Evolutionary conservation across 2,329 filamentous ascomycete genomes (phyloP).

Genomic region (Fonsecaea pugnacius): DNA sequence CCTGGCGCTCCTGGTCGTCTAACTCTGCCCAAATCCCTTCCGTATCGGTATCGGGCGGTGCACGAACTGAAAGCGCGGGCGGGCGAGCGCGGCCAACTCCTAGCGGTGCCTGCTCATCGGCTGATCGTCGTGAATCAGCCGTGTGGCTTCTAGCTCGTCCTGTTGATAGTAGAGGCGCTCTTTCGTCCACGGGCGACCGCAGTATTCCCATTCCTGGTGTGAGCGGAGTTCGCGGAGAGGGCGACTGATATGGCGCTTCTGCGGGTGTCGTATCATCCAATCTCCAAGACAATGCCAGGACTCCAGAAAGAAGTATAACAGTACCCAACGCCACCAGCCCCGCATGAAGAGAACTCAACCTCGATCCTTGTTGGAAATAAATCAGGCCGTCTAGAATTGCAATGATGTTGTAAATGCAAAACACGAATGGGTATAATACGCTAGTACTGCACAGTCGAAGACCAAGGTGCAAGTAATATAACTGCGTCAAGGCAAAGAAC

Average conservation of each 20-base stretch:
- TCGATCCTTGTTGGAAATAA: slow-evolving; percentile 88
- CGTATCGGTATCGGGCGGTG: slow-evolving; percentile 55
- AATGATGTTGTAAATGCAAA: slow-evolving; percentile 99
- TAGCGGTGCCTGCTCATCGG: slow-evolving; percentile 43
- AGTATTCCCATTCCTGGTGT: slow-evolving; percentile 82
- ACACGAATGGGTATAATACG: slow-evolving; percentile 93
- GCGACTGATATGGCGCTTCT: slow-evolving; percentile 40
- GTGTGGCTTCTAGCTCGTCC: slow-evolving; percentile 37
- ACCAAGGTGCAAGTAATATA: slow-evolving; percentile 93
- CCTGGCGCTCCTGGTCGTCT: slow-evolving; percentile 67
- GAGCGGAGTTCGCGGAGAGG: slow-evolving; percentile 63
- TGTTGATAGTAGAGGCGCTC: slow-evolving; percentile 46
- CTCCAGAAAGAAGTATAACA: slow-evolving; percentile 79
- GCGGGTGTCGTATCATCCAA: slow-evolving; percentile 67
- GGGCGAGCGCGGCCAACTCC: slow-evolving; percentile 21
- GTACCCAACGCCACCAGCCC: slow-evolving; percentile 79
- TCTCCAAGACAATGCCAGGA: slow-evolving; percentile 91
- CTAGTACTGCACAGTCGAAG: slow-evolving; percentile 94
- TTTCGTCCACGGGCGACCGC: slow-evolving; percentile 45
- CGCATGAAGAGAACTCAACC: slow-evolving; percentile 75
- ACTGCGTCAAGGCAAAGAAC: slow-evolving; percentile 79
- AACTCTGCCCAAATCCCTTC: slow-evolving; percentile 87
- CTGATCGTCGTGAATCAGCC: slow-evolving; percentile 27
- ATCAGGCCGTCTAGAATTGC: slow-evolving; percentile 96
- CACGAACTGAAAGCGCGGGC: slow-evolving; percentile 41